phyloP scores from a whole-genome alignment of 441 rosid species.

The Populus hybrid region DNA sequence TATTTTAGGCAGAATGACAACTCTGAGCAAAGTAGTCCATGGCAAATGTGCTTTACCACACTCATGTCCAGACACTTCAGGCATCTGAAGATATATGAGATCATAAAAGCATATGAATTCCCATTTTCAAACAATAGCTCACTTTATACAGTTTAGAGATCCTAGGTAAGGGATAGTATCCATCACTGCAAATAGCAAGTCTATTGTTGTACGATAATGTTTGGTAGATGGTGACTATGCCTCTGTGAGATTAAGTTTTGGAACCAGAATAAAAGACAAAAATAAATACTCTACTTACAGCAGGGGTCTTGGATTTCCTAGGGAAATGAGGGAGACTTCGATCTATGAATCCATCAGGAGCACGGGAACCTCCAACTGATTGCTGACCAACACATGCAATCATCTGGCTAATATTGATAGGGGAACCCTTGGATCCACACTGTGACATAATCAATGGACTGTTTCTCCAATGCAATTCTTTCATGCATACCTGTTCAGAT shows the following conservation, averaged over 20 bases:
- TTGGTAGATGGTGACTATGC: slow-evolving; percentile 1
- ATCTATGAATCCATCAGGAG: slow-evolving; percentile 95
- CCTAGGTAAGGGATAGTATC: neutral
- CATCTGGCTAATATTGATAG: slow-evolving; percentile 98
- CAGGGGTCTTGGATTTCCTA: slow-evolving; percentile 71
- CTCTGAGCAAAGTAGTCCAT: too few species aligned
- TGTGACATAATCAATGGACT: slow-evolving; percentile 99
- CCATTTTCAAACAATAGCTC: too few species aligned
- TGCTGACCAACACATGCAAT: slow-evolving; percentile 99
- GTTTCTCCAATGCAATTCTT: slow-evolving; percentile 90
- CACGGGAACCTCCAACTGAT: slow-evolving; percentile 95
- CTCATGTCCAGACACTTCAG: too few species aligned
- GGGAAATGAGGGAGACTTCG: slow-evolving; percentile 99
- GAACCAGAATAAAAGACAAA: slow-evolving; percentile 1
- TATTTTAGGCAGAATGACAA: too few species aligned
- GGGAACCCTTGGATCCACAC: slow-evolving; percentile 99
- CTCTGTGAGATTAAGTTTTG: slow-evolving; percentile 2
- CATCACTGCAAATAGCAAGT: neutral
- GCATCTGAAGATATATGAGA: too few species aligned
- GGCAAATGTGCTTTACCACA: too few species aligned
- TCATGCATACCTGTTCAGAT: slow-evolving; percentile 67
- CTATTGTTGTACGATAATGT: neutral
- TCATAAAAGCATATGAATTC: too few species aligned
- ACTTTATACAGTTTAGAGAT: too few species aligned
- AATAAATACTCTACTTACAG: slow-evolving; percentile 42